Conservation (phyloP, 176 grass and related monocot species). For the Avena sativa region DNA sequence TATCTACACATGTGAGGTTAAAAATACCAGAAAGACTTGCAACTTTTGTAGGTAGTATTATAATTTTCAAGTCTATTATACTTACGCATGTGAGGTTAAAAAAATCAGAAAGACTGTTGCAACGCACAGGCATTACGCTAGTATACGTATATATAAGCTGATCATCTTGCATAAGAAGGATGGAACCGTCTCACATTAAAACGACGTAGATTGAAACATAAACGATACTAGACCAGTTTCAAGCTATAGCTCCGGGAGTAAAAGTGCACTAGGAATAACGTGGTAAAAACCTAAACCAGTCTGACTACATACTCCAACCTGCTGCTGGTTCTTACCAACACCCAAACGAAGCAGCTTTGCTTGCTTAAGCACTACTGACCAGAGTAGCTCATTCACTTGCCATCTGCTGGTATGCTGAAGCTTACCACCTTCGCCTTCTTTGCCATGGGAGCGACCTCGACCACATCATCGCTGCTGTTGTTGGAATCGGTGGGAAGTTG, state of each 20-base stretch:
- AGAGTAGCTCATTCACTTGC: not conserved
- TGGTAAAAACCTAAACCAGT: not conserved
- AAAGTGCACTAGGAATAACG: not conserved
- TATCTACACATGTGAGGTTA: no score
- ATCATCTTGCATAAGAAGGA: not conserved
- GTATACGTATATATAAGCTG: not conserved
- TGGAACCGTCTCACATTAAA: not conserved
- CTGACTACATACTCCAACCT: not conserved
- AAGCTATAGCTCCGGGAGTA: not conserved
- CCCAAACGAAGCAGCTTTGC: not conserved
- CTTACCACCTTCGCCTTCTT: not conserved
- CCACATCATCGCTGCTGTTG: not conserved
- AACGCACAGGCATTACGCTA: no score
- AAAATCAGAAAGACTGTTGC: no score
- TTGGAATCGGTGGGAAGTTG: not conserved
- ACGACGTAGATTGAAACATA: not conserved
- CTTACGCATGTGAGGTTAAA: no score
- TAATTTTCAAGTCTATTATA: no score
- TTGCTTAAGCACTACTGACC: not conserved
- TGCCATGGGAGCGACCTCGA: not conserved
- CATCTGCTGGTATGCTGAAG: not conserved
- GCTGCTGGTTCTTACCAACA: not conserved
- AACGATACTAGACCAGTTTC: not conserved
- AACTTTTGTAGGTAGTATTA: no score
- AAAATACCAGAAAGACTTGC: no score